Evolutionary conservation across 2,329 filamentous ascomycete genomes (phyloP).

Genomic region (Cytospora chrysosperma): DNA sequence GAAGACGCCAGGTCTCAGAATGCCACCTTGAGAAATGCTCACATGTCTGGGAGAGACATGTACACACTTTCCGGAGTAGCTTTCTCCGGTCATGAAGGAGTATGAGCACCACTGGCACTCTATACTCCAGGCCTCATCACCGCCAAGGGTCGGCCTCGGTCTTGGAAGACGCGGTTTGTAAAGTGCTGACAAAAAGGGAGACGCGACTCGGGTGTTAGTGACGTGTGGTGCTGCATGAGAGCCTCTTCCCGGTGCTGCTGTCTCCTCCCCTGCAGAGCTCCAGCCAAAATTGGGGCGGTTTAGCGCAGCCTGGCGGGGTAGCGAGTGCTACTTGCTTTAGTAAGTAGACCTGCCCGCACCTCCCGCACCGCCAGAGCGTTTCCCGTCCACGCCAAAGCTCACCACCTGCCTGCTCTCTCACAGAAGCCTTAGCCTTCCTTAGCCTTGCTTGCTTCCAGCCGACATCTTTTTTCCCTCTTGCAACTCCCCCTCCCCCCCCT

Average conservation of each 20-base stretch:
- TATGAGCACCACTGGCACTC: too few species aligned
- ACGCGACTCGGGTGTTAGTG: conserved; percentile 20
- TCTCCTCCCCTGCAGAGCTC: background rate
- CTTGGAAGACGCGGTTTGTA: conserved; percentile 14
- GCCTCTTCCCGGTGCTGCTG: too few species aligned
- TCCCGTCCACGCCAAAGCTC: conserved; percentile 11
- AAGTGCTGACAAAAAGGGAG: conserved; percentile 19
- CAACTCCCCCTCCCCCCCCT: conserved; percentile 3
- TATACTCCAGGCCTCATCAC: background rate
- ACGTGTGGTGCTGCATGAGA: conserved; percentile 13
- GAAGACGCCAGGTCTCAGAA: too few species aligned
- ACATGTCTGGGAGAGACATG: too few species aligned
- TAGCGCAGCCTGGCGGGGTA: conserved; percentile 18
- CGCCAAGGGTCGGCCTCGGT: background rate
- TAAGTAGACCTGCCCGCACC: conserved; percentile 9
- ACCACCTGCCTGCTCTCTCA: background rate
- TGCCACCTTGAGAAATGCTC: too few species aligned
- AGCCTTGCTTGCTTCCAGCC: conserved; percentile 18
- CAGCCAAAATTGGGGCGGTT: conserved; percentile 6
- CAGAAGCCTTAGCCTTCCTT: conserved; percentile 10
- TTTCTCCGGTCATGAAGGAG: too few species aligned
- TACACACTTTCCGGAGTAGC: too few species aligned
- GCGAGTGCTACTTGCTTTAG: conserved; percentile 6
- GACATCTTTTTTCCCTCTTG: conserved; percentile 19
- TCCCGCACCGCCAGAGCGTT: background rate